Conservation (phyloP, 495 filamentous ascomycete genomes). For the Aeminium ludgeri region DNA sequence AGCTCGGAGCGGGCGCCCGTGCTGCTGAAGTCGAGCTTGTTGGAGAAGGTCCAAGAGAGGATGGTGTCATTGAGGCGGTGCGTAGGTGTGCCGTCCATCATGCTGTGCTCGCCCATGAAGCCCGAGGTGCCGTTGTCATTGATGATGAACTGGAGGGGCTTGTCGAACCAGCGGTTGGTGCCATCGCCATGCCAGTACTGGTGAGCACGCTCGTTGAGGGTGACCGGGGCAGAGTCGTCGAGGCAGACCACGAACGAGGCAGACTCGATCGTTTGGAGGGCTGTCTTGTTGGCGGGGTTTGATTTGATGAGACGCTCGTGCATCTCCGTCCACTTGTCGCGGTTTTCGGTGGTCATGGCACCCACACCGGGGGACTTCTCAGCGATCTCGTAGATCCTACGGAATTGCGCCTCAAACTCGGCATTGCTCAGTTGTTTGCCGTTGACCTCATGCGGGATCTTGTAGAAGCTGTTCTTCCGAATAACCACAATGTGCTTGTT, state of each 20-base stretch:
- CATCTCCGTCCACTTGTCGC: constrained; percentile 77
- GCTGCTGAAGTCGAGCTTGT: constrained; percentile 74
- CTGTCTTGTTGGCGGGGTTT: constrained; percentile 54
- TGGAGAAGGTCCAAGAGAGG: constrained; percentile 74
- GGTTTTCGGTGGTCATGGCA: constrained; percentile 75
- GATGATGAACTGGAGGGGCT: constrained; percentile 93
- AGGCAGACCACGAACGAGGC: constrained; percentile 86
- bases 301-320: constrained; percentile 60
- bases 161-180: constrained; percentile 93
- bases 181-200: constrained; percentile 99
- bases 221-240: constrained; percentile 82
- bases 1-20: constrained; percentile 62
- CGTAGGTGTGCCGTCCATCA: constrained; percentile 99
- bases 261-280: constrained; percentile 71
- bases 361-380: constrained; percentile 59
- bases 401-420: constrained; percentile 80
- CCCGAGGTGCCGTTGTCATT: constrained; percentile 97
- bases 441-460: constrained; percentile 55
- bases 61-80: constrained; percentile 90
- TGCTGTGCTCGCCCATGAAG: constrained; percentile 97
- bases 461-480: constrained; percentile 94
- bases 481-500: constrained; percentile 77
- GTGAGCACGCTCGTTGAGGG: constrained; percentile 84
- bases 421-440: constrained; percentile 68
- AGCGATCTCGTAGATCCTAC: constrained; percentile 64